Evolutionary conservation across 1,284 basidiomycete species (phyloP).

Genomic region (Exobasidium cylindrosporum): DNA sequence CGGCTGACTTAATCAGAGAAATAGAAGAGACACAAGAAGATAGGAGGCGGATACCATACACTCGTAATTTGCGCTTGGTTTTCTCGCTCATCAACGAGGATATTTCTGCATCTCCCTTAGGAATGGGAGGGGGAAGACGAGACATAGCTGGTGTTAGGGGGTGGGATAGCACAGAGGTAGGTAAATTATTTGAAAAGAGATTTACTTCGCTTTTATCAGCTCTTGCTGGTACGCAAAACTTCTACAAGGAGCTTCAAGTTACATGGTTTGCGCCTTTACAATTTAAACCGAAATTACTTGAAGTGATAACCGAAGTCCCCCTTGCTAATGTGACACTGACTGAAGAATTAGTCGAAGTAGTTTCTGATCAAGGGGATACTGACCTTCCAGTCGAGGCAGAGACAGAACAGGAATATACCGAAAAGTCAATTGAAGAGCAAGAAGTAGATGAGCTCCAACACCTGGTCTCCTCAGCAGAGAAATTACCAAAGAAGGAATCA

Average conservation of each 20-base stretch:
- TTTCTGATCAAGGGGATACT: not conserved
- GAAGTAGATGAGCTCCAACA: constrained; percentile 16
- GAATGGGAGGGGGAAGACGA: constrained; percentile 4
- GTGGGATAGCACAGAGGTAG: not conserved
- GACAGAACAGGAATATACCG: not conserved
- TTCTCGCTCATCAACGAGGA: constrained; percentile 52
- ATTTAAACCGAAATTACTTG: constrained; percentile 64
- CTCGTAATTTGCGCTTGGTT: constrained; percentile 39
- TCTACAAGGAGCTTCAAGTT: constrained; percentile 88
- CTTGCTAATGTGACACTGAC: not conserved
- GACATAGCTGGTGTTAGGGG: constrained; percentile 7
- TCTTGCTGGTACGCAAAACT: constrained; percentile 68
- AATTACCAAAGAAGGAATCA: constrained; percentile 14
- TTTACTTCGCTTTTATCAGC: constrained; percentile 20
- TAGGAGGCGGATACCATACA: constrained; percentile 39
- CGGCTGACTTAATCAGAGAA: not conserved
- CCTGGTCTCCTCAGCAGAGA: not conserved
- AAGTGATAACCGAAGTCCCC: constrained; percentile 14
- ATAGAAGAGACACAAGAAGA: constrained; percentile 17
- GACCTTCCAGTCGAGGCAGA: not conserved
- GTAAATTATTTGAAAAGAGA: constrained; percentile 5
- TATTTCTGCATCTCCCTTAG: constrained; percentile 16
- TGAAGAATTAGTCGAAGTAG: not conserved
- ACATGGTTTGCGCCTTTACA: constrained; percentile 86
- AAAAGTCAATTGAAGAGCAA: constrained; percentile 15